Percentiles rank a stretch among this genome's conserved stretches.
Evolutionary conservation across 2,329 filamentous ascomycete species (phyloP).

Genomic region (Cytospora mali): DNA sequence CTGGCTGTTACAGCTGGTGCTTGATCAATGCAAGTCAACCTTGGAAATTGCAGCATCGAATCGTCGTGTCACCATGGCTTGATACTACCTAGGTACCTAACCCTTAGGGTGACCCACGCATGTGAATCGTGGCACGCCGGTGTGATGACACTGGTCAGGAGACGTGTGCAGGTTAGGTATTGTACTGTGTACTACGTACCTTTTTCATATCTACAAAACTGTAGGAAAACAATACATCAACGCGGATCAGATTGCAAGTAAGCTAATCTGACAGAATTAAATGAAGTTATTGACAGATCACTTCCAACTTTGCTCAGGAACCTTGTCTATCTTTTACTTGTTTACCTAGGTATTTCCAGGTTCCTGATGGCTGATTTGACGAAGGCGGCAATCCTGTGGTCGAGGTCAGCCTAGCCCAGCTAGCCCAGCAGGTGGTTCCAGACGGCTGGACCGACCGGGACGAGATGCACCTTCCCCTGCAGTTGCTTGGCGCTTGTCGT

Average conservation of each 20-base stretch:
- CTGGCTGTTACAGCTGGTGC: constrained; percentile 2
- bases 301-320: background rate
- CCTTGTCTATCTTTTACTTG: background rate
- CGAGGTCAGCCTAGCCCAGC: background rate
- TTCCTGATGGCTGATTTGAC: background rate
- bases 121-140: constrained; percentile 9
- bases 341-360: background rate
- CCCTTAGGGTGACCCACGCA: too few species aligned
- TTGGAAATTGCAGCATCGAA: constrained; percentile 15
- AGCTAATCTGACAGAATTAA: too few species aligned
- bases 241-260: too few species aligned
- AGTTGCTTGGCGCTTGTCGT: constrained; percentile 18
- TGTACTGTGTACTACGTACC: background rate
- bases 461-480: constrained; percentile 1
- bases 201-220: too few species aligned
- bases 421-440: background rate
- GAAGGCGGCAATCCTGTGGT: background rate
- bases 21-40: background rate
- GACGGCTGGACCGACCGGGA: constrained; percentile 11
- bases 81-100: constrained; percentile 2
- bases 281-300: background rate
- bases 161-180: background rate
- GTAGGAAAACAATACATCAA: too few species aligned
- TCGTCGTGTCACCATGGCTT: constrained; percentile 15
- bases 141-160: background rate